Conservation (phyloP, 495 filamentous ascomycete genomes). For the Neurospora cerealis region DNA sequence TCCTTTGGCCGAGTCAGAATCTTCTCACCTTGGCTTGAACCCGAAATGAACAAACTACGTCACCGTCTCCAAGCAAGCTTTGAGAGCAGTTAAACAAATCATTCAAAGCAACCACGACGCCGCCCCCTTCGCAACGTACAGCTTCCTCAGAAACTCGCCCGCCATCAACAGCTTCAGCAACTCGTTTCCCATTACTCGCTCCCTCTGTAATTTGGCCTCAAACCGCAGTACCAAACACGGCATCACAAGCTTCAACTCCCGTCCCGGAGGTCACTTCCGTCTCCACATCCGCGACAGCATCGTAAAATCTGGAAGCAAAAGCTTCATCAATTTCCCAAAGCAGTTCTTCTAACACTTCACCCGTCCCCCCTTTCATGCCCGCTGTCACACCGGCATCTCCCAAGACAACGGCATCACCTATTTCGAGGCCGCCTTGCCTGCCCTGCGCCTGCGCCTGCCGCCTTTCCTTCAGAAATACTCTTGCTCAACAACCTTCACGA, state of each 20-base stretch:
- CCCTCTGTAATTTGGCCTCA: not conserved
- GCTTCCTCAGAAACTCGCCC: not conserved
- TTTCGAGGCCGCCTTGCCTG: not conserved
- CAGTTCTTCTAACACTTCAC: not conserved
- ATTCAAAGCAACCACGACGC: not conserved
- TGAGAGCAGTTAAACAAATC: not conserved
- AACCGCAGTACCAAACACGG: not conserved
- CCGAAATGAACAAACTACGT: not conserved
- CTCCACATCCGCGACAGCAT: not conserved
- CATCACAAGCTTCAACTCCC: not conserved
- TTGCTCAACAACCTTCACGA: not conserved
- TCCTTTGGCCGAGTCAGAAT: not conserved
- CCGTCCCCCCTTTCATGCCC: not conserved
- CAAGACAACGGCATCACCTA: not conserved
- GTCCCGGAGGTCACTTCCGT: not conserved
- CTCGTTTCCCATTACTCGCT: not conserved
- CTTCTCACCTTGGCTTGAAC: not conserved
- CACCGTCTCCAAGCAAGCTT: not conserved
- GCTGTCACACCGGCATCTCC: not conserved
- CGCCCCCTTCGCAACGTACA: not conserved
- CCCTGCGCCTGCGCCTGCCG: not conserved
- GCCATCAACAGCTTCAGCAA: not conserved
- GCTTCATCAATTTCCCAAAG: not conserved
- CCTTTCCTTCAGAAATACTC: not conserved
- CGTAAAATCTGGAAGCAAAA: not conserved